Conservation (phyloP, 495 filamentous ascomycete genomes). For the Aspergillus haitiensis region DNA sequence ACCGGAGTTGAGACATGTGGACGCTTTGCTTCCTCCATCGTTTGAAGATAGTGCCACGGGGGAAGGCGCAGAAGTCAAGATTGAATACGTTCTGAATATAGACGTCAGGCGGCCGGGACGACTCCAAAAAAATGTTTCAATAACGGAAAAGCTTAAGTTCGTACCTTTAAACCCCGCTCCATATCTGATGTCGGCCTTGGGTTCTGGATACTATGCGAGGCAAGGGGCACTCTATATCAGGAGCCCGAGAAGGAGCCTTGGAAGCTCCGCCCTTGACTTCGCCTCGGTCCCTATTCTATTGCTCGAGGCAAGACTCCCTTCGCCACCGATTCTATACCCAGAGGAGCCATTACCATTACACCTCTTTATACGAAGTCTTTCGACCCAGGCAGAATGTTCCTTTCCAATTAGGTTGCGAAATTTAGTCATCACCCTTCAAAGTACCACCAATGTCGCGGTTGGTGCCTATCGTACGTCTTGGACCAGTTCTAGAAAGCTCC, state of each 20-base stretch:
- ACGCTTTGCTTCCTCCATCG: conserved; percentile 4
- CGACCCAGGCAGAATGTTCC: neutral
- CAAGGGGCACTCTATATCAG: conserved; percentile 2
- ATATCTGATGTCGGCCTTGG: neutral
- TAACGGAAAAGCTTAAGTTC: neutral
- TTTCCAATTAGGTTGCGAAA: conserved; percentile 1
- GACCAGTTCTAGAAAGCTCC: neutral
- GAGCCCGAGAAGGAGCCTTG: neutral
- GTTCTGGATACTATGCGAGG: conserved; percentile 2
- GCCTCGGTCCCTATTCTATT: neutral
- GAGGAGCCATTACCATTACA: neutral
- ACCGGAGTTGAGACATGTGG: neutral
- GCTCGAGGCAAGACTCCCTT: conserved; percentile 9
- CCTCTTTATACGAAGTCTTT: conserved; percentile 1
- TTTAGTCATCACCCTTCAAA: conserved; percentile 6
- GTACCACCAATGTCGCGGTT: neutral
- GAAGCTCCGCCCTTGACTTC: neutral
- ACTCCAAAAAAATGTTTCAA: neutral
- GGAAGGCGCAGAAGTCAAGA: neutral
- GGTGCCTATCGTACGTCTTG: conserved; percentile 3
- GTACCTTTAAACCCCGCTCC: neutral
- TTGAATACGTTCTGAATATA: conserved; percentile 2
- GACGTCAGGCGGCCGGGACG: neutral
- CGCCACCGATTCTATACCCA: conserved; percentile 3
- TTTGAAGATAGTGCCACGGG: neutral